Conservation (phyloP, 306 rosid species). For the Corylus avellana region DNA sequence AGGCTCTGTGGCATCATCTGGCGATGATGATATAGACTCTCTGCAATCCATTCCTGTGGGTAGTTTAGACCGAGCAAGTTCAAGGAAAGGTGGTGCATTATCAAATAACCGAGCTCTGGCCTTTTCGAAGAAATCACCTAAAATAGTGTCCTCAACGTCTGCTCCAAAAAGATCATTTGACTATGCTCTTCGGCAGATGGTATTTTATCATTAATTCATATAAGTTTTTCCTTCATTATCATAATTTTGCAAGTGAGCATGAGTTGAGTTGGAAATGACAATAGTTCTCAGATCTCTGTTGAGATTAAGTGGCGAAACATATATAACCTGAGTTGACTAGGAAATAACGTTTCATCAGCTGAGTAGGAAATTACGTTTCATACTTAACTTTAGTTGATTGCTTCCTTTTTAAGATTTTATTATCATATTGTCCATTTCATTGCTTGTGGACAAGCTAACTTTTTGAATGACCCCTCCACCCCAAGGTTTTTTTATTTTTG, state of each 20-base stretch:
- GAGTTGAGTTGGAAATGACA: background rate
- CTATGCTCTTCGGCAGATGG: constrained; percentile 74
- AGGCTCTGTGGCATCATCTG: constrained; percentile 80
- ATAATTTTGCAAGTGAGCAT: background rate
- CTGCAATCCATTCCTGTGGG: constrained; percentile 65
- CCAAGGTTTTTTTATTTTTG: background rate
- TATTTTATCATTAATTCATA: constrained; percentile 35
- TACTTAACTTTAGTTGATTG: background rate
- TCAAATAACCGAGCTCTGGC: constrained; percentile 57
- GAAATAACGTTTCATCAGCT: background rate
- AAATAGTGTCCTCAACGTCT: constrained; percentile 54
- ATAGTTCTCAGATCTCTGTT: background rate
- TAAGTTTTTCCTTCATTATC: background rate
- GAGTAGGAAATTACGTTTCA: background rate
- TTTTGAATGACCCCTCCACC: background rate
- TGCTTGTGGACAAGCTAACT: background rate
- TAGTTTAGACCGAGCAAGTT: constrained; percentile 57
- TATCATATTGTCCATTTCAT: background rate
- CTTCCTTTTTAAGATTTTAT: background rate
- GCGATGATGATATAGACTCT: constrained; percentile 79
- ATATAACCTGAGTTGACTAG: background rate
- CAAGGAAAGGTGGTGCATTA: constrained; percentile 47
- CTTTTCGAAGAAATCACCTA: constrained; percentile 58
- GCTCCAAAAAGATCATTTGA: constrained; percentile 79
- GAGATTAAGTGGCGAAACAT: background rate